Conservation (phyloP, 2,329 filamentous ascomycete genomes). For the Chrysosporium keratinophilum region DNA sequence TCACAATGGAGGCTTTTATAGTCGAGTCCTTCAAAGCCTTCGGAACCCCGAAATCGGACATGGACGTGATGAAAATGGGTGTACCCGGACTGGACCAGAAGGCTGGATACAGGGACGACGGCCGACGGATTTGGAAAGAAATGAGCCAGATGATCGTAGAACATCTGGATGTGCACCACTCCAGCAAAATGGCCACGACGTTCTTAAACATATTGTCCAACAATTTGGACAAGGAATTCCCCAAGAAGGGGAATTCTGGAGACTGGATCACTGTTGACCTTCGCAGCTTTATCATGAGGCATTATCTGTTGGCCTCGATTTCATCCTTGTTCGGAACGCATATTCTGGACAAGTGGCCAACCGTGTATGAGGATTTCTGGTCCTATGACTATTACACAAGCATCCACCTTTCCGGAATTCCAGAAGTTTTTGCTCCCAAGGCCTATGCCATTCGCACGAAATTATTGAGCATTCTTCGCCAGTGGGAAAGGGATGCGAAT, state of each 20-base stretch:
- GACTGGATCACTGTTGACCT: constrained; percentile 19
- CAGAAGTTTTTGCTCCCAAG: constrained; percentile 15
- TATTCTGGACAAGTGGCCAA: constrained; percentile 18
- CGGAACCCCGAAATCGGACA: constrained; percentile 16
- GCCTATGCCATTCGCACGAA: constrained; percentile 14
- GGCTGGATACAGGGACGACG: constrained; percentile 10
- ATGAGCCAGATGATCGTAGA: constrained; percentile 14
- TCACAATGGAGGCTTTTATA: constrained; percentile 18
- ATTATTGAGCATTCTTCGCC: constrained; percentile 13
- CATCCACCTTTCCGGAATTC: constrained; percentile 14
- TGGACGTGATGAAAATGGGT: constrained; percentile 16
- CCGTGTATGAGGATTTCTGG: constrained; percentile 17
- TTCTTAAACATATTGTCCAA: constrained; percentile 16
- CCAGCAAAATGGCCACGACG: constrained; percentile 13
- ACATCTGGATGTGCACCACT: constrained; percentile 10
- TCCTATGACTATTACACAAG: constrained; percentile 17
- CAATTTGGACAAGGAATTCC: constrained; percentile 17
- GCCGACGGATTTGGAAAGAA: constrained; percentile 14
- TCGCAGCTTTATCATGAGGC: constrained; percentile 15
- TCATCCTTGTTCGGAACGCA: constrained; percentile 17
- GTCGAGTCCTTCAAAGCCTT: constrained; percentile 14
- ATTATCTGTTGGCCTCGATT: constrained; percentile 17
- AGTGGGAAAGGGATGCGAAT: constrained; percentile 15
- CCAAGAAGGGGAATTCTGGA: constrained; percentile 4
- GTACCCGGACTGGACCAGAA: constrained; percentile 9